Evolutionary conservation across 2,329 filamentous ascomycete genomes (phyloP).

Genomic region (Botryotinia convoluta): DNA sequence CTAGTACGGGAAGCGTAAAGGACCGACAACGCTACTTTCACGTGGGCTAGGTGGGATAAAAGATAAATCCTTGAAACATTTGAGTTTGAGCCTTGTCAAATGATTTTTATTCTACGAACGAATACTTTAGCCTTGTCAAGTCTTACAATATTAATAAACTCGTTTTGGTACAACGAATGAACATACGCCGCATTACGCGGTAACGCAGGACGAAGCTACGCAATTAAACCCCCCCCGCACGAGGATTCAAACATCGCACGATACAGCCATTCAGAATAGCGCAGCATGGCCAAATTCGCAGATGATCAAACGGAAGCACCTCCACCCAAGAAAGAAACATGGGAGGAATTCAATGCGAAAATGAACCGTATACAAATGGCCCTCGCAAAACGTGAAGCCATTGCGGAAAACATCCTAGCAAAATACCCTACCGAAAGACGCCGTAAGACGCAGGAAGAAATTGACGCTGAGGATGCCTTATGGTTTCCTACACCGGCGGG

Average conservation of each 20-base stretch:
- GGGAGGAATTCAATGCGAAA: conserved; percentile 35
- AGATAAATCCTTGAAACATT: conserved; percentile 11
- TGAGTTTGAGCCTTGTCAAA: conserved; percentile 1
- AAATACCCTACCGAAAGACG: conserved; percentile 36
- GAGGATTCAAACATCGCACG: conserved; percentile 5
- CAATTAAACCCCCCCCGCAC: conserved; percentile 1
- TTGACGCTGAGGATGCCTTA: conserved; percentile 37
- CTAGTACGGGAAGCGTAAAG: conserved; percentile 24
- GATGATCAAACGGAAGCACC: conserved; percentile 25
- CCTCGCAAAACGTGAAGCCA: conserved; percentile 37
- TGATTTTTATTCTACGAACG: conserved; percentile 10
- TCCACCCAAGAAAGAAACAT: conserved; percentile 28
- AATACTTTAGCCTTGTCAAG: neutral
- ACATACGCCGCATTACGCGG: neutral
- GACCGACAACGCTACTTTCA: conserved; percentile 22
- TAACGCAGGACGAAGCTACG: neutral
- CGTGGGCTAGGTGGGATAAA: conserved; percentile 22
- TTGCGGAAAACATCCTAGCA: conserved; percentile 28
- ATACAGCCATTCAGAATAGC: neutral
- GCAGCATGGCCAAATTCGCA: conserved; percentile 12
- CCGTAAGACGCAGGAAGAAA: conserved; percentile 36
- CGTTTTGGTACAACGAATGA: neutral
- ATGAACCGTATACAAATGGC: conserved; percentile 37
- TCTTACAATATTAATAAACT: neutral
- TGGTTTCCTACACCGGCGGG: conserved; percentile 35